Conservation (phyloP, 371 early-diverging fungal species). For the Mortierella sp. region DNA sequence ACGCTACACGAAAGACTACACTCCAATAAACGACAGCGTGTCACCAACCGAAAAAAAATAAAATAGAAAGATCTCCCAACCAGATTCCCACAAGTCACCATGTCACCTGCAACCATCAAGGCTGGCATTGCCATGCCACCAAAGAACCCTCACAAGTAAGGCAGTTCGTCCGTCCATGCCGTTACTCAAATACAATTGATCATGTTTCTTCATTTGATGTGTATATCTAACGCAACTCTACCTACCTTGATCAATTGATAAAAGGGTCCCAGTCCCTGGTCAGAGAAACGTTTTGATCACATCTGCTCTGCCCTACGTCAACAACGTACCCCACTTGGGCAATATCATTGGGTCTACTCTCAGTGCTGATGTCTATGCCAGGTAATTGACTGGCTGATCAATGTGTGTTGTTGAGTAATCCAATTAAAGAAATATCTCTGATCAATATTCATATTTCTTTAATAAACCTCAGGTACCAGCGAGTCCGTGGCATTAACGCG, state of each 20-base stretch:
- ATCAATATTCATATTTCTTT: conserved; percentile 1
- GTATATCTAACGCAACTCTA: background rate
- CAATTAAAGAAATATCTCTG: background rate
- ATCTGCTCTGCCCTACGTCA: conserved; percentile 99
- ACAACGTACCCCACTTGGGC: conserved; percentile 99
- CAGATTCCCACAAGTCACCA: conserved; percentile 13
- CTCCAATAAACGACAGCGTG: background rate
- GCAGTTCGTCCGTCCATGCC: background rate
- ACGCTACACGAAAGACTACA: background rate
- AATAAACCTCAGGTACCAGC: conserved; percentile 78
- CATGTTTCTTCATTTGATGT: background rate
- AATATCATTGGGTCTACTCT: conserved; percentile 99
- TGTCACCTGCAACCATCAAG: conserved; percentile 56
- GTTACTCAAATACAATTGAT: background rate
- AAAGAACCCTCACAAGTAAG: conserved; percentile 53
- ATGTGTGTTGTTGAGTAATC: background rate
- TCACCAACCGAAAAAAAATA: background rate
- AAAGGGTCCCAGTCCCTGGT: conserved; percentile 74
- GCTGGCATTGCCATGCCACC: conserved; percentile 56
- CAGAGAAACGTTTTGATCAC: conserved; percentile 96
- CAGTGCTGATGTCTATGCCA: conserved; percentile 98
- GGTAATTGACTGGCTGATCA: conserved; percentile 59
- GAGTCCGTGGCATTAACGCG: conserved; percentile 92
- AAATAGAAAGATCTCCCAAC: background rate
- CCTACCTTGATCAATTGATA: background rate